Base-by-base conservation (phyloP, 305 asterid genomes). In the Vinca major region DNA sequence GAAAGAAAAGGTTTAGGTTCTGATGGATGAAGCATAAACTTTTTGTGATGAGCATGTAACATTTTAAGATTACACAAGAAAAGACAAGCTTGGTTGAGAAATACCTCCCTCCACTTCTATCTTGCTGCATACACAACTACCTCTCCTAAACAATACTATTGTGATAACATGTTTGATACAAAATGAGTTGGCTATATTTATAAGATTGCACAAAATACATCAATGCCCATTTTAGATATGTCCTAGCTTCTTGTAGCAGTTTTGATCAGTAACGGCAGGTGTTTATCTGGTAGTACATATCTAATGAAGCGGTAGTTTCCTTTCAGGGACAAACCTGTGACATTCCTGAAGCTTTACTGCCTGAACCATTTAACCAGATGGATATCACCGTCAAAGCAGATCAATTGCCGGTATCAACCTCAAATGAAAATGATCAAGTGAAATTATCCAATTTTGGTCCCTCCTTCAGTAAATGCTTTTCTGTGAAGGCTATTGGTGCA, bases 291-390 rank as follows among this genome's bases (percentile, higher is more conserved):
- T 51, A 67, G 21, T 65, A 26, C 63, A 49, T n/a, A 13, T 75
- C 19, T 56, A 54, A 69, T 75, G 74, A 73, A 51, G 51, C 12
- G 65, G 16, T 62, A 52, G 13, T 75, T 51, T 67, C 44, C 61
- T 78, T 68, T 77, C 67, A 67, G 63, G 75, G 63, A 64, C 86
- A 89, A 94, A 86, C 51, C 17, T 69, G 71, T 68, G 86, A 86
- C 70, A 67, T 91, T 71, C 96, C 98, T 69, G 92, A 86, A 86
- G 94, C 98, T 67, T 71, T 64, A 73, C 79, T 91, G 45, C 96
- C 94, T 33, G 87, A 78, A 68, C 95, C 90, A 58, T 86, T 80
- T 67, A 73, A 72, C 86, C 74, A 68, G 73, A 75, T 73, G 70
- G 69, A 41, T 57, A 69, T 81, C 73, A 33, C 76, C 44, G 48